Percentiles rank a stretch among this genome's conserved stretches.
Evolutionary conservation across 768 basidiomycete species (phyloP).

Genomic region (Solioccasus polychromus): DNA sequence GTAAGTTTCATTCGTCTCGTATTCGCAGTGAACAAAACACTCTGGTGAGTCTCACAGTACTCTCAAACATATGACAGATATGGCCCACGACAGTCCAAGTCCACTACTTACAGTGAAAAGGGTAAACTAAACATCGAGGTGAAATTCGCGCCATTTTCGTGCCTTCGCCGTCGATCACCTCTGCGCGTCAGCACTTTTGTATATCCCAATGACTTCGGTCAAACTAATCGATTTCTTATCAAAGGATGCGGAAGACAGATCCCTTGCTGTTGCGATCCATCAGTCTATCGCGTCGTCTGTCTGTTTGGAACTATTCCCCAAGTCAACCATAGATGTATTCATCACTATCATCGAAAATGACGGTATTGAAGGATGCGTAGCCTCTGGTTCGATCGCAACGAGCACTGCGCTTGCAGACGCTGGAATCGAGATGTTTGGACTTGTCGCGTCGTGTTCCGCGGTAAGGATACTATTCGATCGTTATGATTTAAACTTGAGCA

Average conservation of each 20-base stretch:
- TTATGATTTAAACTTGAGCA: constrained; percentile 4
- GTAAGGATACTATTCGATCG: constrained; percentile 39
- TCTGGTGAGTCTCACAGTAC: neutral
- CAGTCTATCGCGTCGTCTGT: constrained; percentile 84
- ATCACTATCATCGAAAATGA: constrained; percentile 90
- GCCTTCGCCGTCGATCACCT: constrained; percentile 70
- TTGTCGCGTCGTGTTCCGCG: constrained; percentile 81
- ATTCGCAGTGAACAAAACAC: neutral
- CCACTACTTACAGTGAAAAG: constrained; percentile 75
- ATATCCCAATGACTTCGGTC: neutral
- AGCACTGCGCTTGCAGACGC: constrained; percentile 91
- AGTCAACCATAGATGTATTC: constrained; percentile 90
- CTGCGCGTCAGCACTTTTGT: constrained; percentile 62
- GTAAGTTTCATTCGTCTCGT: constrained; percentile 44
- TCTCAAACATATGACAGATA: constrained; percentile 47
- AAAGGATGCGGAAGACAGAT: constrained; percentile 93
- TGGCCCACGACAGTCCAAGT: constrained; percentile 84
- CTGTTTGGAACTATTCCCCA: constrained; percentile 87
- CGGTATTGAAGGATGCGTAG: constrained; percentile 84
- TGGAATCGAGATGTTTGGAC: constrained; percentile 85
- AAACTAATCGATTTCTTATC: constrained; percentile 5
- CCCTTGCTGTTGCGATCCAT: constrained; percentile 77
- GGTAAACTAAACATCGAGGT: constrained; percentile 93
- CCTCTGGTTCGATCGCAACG: constrained; percentile 82
- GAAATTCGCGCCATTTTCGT: constrained; percentile 95